Base-by-base conservation (phyloP, 169 alveolate genomes). In the Eimeria tenella region DNA sequence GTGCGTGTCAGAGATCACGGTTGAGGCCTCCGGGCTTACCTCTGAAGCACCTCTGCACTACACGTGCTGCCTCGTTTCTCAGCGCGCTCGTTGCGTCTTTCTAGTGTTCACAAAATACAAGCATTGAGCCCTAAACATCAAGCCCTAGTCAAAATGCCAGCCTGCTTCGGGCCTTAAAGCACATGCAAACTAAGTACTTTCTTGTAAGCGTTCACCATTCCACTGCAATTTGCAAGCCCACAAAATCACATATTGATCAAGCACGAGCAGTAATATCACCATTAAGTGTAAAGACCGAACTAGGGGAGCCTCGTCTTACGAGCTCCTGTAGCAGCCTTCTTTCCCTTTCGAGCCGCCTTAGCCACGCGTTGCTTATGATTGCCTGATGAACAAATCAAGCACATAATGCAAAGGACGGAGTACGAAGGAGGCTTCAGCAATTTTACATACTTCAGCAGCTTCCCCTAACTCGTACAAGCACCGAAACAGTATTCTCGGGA, bases 41-140 rank as follows among this genome's bases (percentile, higher is more conserved):
- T 81, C 89, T 60, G 56, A 81, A 81, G 49, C 60, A 58, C 19
- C 89, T 81, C 65, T 81, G 89, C 56, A 81, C 74, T 1, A 81
- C 74, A 15, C 89, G 49, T 58, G 89, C 89, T 17, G 89, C 89
- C 55, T 81, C 89, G 56, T 81, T 53, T 55, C 89, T 60, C 56
- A 81, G 65, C 25, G 21, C 50, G 7, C 42, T 49, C n/a, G 89
- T 58, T 60, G 73, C 71, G 19, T 81, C 89, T 81, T 81, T 81
- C 89, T 81, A 73, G 21, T 52, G 62, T 10, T 55, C 89, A 53
- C 58, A n/a, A 56, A 49, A 10, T 50, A 8, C 70, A 58, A 11
- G n/a, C 5, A 10, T 50, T 19, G 15, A 49, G 17, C 0, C 65
- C 31, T 50, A 75, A 50, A 4, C 68, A 7, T 17, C 42, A n/a